Evolutionary conservation across 129 eudicot species (phyloP).

Genomic region (Heracleum sosnowskyi): DNA sequence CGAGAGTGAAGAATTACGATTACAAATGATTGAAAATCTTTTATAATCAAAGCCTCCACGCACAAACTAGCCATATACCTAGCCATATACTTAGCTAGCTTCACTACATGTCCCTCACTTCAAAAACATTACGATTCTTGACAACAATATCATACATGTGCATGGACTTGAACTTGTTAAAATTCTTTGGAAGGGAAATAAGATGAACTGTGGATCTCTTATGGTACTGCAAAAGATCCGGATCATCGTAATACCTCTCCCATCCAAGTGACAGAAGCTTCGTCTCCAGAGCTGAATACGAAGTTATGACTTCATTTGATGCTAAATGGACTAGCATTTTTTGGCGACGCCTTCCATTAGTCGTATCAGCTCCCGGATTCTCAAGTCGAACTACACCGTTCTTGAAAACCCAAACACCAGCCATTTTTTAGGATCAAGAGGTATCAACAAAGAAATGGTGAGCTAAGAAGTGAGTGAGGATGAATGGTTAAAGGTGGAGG

Average conservation of each 20-base stretch:
- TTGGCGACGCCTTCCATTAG: not conserved
- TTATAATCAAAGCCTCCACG: not conserved
- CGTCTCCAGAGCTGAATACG: not conserved
- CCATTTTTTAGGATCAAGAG: not conserved
- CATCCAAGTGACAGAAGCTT: not conserved
- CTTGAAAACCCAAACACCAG: constrained; percentile 1
- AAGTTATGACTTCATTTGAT: not conserved
- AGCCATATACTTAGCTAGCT: not conserved
- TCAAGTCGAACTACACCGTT: not conserved
- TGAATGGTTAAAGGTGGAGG: not conserved
- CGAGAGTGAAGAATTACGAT: not conserved
- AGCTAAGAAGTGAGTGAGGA: not conserved
- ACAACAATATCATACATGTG: constrained; percentile 4
- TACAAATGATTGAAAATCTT: not conserved
- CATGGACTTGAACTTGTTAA: constrained; percentile 2
- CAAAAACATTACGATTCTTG: not conserved
- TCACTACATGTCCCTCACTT: not conserved
- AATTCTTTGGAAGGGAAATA: not conserved
- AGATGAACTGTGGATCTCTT: constrained; percentile 1
- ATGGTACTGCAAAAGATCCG: not conserved
- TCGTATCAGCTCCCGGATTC: not conserved
- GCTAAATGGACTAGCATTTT: not conserved
- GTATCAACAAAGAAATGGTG: not conserved
- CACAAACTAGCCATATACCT: not conserved
- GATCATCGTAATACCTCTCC: constrained; percentile 4